Base-by-base conservation (phyloP, 805 yeast genomes). In the Yarrowia divulgata region DNA sequence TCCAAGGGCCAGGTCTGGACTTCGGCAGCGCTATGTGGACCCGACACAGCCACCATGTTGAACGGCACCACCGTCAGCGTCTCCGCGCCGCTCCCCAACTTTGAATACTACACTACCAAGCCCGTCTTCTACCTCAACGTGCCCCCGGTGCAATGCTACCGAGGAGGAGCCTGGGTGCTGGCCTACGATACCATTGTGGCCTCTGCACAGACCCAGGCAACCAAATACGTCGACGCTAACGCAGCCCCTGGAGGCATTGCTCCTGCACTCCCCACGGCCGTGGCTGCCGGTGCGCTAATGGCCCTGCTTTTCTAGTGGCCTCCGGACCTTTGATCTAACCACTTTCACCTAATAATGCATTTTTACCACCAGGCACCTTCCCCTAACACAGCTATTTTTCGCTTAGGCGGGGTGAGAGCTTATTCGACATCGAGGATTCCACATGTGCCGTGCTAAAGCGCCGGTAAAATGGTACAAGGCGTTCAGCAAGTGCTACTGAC, bases 1-100 rank as follows among this genome's bases (percentile, higher is more conserved):
- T 60, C 66, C 32, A 35, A 60, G 46, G 66, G 66, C 40, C 66
- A 60, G 46, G 66, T 60, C 5, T 60, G 66, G 66, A 60, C 66
- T 6, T 39, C 66, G 5, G 50, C 42, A 3, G 66, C 42, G 14
- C 66, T 45, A 9, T 60, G 66, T 14, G 66, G 66, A n/a, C 18
- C 14, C 12, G 66, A 60, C 19, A 19, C 6, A 5, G 42, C 40
- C 9, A 34, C 52, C n/a, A 18, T 42, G 1, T 8, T 60, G 23
- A 60, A 60, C 42, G 66, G 66, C 6, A 60, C 66, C 32, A 34
- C 40, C 23, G 35, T n/a, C 16, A 42, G 40, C 37, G 29, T 57
- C 18, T 13, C 66, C 13, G 52, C 66, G 23, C 52, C 66, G n/a
- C 45, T 60, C 10, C 66, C 66, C 34, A 9, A 19, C 32, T 60